Percentiles rank a stretch among this genome's conserved stretches.
Conservation (phyloP, 1,284 basidiomycete species). For the Somion occarium region DNA sequence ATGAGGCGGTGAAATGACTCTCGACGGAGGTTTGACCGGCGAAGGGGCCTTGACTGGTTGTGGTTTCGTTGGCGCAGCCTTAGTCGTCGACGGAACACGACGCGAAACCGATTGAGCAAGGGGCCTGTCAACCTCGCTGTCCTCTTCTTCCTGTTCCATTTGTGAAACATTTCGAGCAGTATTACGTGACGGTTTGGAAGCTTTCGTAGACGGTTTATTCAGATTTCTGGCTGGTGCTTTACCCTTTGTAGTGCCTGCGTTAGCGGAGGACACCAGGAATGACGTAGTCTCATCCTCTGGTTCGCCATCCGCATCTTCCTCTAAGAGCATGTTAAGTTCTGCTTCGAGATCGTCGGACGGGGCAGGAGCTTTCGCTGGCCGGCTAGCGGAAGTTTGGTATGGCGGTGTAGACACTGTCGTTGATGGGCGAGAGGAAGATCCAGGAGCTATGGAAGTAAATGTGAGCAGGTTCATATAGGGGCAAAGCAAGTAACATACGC, state of each 20-base stretch:
- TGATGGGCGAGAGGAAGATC: slow-evolving; percentile 17
- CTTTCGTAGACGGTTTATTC: background rate
- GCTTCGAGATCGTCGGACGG: background rate
- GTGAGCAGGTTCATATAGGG: background rate
- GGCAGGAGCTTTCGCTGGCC: no score
- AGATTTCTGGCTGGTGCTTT: background rate
- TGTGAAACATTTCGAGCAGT: background rate
- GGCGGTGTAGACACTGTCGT: slow-evolving; percentile 13
- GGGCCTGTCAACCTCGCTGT: background rate
- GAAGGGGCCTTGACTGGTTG: background rate
- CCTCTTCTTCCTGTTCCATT: background rate
- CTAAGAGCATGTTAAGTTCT: background rate
- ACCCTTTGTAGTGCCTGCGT: background rate
- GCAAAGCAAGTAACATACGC: slow-evolving; percentile 1
- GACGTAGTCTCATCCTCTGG: background rate
- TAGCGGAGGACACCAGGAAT: background rate
- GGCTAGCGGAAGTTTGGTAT: background rate
- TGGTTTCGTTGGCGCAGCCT: background rate
- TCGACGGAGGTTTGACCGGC: background rate
- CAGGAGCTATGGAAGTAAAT: slow-evolving; percentile 17
- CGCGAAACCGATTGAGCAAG: background rate
- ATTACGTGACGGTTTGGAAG: background rate
- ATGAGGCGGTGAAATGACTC: background rate
- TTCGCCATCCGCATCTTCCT: background rate
- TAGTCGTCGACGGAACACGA: background rate